A percentile compares a stretch with the other conserved stretches of the same genome.
phyloP scores from a whole-genome alignment of 108 stramenopile genomes.

The Stephanodiscus minutulus region DNA sequence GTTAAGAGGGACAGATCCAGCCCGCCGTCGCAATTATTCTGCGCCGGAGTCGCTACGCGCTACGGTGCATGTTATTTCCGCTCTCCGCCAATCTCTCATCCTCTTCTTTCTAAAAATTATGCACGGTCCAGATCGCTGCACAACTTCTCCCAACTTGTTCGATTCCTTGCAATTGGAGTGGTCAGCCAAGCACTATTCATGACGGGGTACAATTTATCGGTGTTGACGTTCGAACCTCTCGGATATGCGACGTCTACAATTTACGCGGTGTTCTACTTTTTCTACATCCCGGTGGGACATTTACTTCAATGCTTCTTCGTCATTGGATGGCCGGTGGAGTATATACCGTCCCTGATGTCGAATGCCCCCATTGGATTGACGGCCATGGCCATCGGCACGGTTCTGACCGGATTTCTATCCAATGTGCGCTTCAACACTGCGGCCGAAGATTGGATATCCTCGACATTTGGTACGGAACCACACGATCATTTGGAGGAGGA shows the following conservation, averaged over 20 bases:
- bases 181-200: conserved; percentile 77
- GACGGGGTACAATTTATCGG: conserved; percentile 74
- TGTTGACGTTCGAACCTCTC: conserved; percentile 52
- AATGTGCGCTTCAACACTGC: conserved; percentile 63
- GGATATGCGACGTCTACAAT: conserved; percentile 70
- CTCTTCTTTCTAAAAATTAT: neutral
- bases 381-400: conserved; percentile 73
- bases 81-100: conserved; percentile 8
- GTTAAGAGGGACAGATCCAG: neutral
- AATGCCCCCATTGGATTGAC: conserved; percentile 87
- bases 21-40: too few relatives aligned
- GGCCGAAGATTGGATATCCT: conserved; percentile 50
- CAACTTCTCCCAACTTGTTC: conserved; percentile 68
- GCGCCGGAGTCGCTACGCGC: neutral
- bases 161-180: conserved; percentile 78
- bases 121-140: conserved; percentile 49
- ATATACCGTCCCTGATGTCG: conserved; percentile 66
- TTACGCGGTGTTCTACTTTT: conserved; percentile 70
- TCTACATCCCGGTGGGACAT: conserved; percentile 83
- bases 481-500: conserved; percentile 42
- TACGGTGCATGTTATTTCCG: neutral
- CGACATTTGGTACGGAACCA: conserved; percentile 7
- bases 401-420: conserved; percentile 75
- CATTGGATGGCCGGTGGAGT: conserved; percentile 87
- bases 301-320: conserved; percentile 67